A percentile compares a stretch with the other conserved stretches of the same genome.
Conservation (phyloP, 208 protist species). For the Phytomonas serpens region DNA sequence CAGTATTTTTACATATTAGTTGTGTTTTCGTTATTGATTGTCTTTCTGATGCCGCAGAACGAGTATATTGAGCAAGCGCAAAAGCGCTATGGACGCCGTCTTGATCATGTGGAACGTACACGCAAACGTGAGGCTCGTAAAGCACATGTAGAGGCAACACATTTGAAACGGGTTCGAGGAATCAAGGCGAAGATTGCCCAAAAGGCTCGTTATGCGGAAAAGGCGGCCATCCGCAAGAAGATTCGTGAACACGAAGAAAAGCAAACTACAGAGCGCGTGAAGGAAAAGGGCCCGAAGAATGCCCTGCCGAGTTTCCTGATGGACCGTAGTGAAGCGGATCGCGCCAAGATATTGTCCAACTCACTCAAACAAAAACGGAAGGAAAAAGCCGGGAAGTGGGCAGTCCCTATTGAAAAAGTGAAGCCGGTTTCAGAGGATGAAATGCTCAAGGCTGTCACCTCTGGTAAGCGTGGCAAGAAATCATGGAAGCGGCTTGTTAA, state of each 20-base stretch:
- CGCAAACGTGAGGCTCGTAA: constrained; percentile 97
- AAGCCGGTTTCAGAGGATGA: constrained; percentile 98
- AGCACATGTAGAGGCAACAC: constrained; percentile 91
- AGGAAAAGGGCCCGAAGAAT: constrained; percentile 91
- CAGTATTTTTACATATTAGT: constrained; percentile 14
- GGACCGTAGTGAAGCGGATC: constrained; percentile 95
- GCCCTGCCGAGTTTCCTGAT: constrained; percentile 99
- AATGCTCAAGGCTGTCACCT: constrained; percentile 98
- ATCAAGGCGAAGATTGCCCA: constrained; percentile 98
- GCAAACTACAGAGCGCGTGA: constrained; percentile 90
- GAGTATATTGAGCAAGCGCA: constrained; percentile 98
- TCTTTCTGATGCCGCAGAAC: constrained; percentile 93
- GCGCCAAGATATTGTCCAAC: constrained; percentile 98
- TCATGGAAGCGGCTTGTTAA: constrained; percentile 99
- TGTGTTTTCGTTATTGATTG: constrained; percentile 15
- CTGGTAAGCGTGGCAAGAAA: constrained; percentile 95
- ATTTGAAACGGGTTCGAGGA: constrained; percentile 94
- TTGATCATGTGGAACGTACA: constrained; percentile 97
- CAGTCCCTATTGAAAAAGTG: constrained; percentile 99
- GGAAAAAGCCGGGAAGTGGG: constrained; percentile 99
- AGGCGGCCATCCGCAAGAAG: constrained; percentile 99
- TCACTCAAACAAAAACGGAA: constrained; percentile 99
- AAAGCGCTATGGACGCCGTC: constrained; percentile 96
- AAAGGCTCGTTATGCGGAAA: constrained; percentile 98
- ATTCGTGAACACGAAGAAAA: constrained; percentile 98